Evolutionary conservation across 768 basidiomycete genomes (phyloP).

Genomic region (Hemileccinum impolitum): DNA sequence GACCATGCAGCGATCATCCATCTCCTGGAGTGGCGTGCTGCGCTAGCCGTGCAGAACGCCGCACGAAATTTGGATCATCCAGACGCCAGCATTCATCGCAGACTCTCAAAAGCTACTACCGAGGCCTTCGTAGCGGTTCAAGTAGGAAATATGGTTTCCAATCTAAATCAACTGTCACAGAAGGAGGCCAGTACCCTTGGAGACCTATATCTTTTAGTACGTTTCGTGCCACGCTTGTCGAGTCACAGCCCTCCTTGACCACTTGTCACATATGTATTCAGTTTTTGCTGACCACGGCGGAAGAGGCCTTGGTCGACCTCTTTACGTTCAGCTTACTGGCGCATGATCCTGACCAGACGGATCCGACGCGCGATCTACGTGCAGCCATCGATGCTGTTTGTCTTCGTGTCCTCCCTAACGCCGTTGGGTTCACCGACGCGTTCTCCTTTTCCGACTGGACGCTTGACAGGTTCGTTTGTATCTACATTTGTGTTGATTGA

Average conservation of each 20-base stretch:
- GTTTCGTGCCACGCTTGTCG: conserved; percentile 5
- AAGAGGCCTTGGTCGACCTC: conserved; percentile 54
- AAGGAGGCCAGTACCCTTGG: conserved; percentile 19
- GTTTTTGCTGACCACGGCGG: conserved; percentile 60
- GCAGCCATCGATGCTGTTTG: conserved; percentile 48
- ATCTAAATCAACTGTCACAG: conserved; percentile 20
- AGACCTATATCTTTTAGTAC: conserved; percentile 27
- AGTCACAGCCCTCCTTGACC: not conserved
- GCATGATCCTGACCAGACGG: conserved; percentile 20
- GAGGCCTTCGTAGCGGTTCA: conserved; percentile 66
- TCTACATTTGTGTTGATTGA: conserved; percentile 13
- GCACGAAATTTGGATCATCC: conserved; percentile 33
- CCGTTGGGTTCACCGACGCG: conserved; percentile 65
- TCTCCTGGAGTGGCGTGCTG: conserved; percentile 66
- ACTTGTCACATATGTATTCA: conserved; percentile 19
- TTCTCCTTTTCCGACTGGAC: conserved; percentile 78
- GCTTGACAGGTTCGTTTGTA: conserved; percentile 49
- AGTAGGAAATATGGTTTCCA: conserved; percentile 47
- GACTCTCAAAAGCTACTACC: conserved; percentile 59
- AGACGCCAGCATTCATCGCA: conserved; percentile 56
- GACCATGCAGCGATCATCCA: conserved; percentile 39
- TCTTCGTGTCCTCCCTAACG: conserved; percentile 54
- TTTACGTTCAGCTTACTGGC: conserved; percentile 51
- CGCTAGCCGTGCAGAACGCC: conserved; percentile 46
- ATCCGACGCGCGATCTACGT: conserved; percentile 49